A percentile compares a stretch with the other conserved stretches of the same genome.
Evolutionary conservation across 2,329 filamentous ascomycete species (phyloP).

Genomic region (Fusarium coffeatum): DNA sequence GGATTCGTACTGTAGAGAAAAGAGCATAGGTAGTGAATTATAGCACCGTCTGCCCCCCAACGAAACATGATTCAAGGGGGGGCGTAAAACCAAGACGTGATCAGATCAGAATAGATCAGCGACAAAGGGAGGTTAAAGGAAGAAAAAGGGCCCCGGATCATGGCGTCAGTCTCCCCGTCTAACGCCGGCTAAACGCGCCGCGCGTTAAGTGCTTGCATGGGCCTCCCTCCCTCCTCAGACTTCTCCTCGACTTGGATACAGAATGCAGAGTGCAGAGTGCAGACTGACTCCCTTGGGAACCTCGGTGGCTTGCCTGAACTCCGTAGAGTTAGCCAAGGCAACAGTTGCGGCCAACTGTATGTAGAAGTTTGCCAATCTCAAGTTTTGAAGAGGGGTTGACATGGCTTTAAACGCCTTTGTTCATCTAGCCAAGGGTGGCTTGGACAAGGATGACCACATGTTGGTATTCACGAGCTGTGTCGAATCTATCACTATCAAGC

Average conservation of each 20-base stretch:
- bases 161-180: conserved; percentile 37
- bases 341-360: conserved; percentile 1
- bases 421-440: neutral
- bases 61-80: conserved; percentile 9
- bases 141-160: conserved; percentile 15
- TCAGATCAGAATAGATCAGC: conserved; percentile 11
- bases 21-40: conserved; percentile 8
- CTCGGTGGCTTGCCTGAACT: neutral
- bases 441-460: neutral
- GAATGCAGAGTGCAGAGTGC: neutral
- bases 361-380: neutral
- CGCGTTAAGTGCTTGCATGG: conserved; percentile 44
- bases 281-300: neutral
- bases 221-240: neutral
- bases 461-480: neutral
- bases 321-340: neutral
- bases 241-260: neutral
- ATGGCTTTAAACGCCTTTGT: neutral
- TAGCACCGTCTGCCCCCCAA: conserved; percentile 22
- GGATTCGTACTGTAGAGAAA: neutral
- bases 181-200: conserved; percentile 24
- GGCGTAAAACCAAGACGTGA: conserved; percentile 2
- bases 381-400: conserved; percentile 9
- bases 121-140: neutral
- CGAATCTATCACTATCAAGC: neutral